A percentile compares a stretch with the other conserved stretches of the same genome.
Evolutionary conservation across 768 basidiomycete species (phyloP).

Genomic region (Xerocomellus intermedius): DNA sequence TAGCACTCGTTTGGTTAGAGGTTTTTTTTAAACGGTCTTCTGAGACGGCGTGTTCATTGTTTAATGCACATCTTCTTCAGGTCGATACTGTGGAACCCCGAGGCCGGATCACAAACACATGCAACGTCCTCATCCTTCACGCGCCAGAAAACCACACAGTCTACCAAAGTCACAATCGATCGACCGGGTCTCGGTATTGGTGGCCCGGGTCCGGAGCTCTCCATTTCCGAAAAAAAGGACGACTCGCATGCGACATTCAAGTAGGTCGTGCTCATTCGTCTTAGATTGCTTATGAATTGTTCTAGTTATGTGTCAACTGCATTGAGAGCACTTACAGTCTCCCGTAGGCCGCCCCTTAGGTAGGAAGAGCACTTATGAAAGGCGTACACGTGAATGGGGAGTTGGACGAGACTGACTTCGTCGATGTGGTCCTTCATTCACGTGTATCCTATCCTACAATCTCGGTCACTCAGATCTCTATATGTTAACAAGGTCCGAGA

Average conservation of each 20-base stretch:
- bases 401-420: constrained; percentile 68
- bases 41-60: neutral
- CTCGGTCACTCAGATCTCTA: neutral
- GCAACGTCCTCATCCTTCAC: constrained; percentile 88
- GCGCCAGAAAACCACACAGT: constrained; percentile 51
- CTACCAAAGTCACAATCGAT: constrained; percentile 62
- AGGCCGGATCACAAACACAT: constrained; percentile 86
- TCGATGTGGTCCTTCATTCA: constrained; percentile 56
- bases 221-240: constrained; percentile 76
- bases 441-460: neutral
- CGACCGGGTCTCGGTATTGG: constrained; percentile 79
- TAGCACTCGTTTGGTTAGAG: constrained; percentile 85
- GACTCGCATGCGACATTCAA: constrained; percentile 86
- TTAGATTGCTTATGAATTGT: neutral
- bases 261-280: constrained; percentile 44
- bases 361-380: too few species aligned
- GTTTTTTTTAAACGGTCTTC: constrained; percentile 34
- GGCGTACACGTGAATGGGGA: constrained; percentile 61
- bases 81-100: constrained; percentile 92
- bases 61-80: constrained; percentile 30
- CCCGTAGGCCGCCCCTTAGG: too few species aligned
- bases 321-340: constrained; percentile 50
- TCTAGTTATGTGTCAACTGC: constrained; percentile 63
- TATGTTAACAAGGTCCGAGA: constrained; percentile 48
- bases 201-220: constrained; percentile 66